A percentile compares a stretch with the other conserved stretches of the same genome.
These are phyloP conservation scores for Candida sanyaensis DNA, from an alignment of 1,139 yeast species.

Conservation along the genomic window DNA sequence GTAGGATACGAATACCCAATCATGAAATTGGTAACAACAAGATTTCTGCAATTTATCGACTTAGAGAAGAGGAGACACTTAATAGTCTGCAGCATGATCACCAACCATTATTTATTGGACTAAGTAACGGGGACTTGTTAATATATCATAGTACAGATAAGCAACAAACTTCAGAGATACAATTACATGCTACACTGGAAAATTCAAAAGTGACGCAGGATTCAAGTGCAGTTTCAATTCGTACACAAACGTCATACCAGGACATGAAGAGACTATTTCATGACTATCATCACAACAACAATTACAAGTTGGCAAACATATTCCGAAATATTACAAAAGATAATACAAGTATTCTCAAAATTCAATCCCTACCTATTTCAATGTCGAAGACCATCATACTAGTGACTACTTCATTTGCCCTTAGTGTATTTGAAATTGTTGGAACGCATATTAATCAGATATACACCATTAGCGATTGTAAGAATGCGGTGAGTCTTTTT, in stretches of 20 bases:
- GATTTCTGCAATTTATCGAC: slow-evolving; percentile 25
- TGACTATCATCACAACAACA: slow-evolving; percentile 10
- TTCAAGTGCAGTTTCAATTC: slow-evolving; percentile 8
- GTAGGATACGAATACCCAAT: slow-evolving; percentile 27
- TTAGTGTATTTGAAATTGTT: slow-evolving; percentile 35
- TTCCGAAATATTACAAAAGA: slow-evolving; percentile 28
- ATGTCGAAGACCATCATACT: slow-evolving; percentile 27
- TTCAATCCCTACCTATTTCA: slow-evolving; percentile 20
- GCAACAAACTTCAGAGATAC: background rate
- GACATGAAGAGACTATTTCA: slow-evolving; percentile 19
- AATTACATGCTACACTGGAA: background rate
- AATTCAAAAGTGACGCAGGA: background rate
- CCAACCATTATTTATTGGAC: slow-evolving; percentile 34
- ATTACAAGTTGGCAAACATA: slow-evolving; percentile 11
- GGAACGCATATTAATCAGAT: slow-evolving; percentile 38
- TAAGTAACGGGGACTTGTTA: slow-evolving; percentile 37
- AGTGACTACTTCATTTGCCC: slow-evolving; percentile 25
- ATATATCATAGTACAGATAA: slow-evolving; percentile 17
- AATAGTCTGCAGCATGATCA: slow-evolving; percentile 12
- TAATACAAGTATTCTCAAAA: slow-evolving; percentile 21
- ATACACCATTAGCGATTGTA: slow-evolving; percentile 30
- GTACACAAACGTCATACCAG: slow-evolving; percentile 25
- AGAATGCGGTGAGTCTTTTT: slow-evolving; percentile 14
- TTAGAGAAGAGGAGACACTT: background rate
- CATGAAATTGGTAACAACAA: slow-evolving; percentile 14